phyloP scores from a whole-genome alignment of 2,329 filamentous ascomycete species.

The Pestalotiopsis sp. region DNA sequence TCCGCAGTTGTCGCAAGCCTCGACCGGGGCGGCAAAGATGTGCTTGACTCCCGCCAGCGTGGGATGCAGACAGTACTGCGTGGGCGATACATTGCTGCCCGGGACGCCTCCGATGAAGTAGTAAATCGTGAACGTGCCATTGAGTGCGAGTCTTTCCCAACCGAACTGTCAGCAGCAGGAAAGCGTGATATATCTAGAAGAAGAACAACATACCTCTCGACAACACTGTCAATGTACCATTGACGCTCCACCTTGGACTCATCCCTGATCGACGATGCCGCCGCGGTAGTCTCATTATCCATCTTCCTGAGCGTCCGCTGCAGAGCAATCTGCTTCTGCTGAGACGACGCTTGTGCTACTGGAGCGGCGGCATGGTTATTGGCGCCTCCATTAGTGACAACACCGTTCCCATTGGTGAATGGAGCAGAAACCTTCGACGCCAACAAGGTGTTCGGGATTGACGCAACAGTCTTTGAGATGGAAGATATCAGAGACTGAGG shows the following conservation, averaged over 20 bases:
- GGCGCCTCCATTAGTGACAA: too few species aligned
- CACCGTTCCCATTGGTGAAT: neutral
- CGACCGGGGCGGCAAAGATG: neutral
- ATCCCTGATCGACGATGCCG: neutral
- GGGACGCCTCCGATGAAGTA: conserved; percentile 11
- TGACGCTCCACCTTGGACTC: neutral
- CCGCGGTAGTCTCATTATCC: neutral
- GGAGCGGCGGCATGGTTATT: neutral
- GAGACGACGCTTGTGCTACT: neutral
- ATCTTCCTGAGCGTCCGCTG: conserved; percentile 4
- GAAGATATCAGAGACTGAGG: neutral
- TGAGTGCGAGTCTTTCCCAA: conserved; percentile 5
- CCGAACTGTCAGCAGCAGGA: neutral
- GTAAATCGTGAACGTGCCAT: conserved; percentile 7
- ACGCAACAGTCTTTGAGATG: neutral
- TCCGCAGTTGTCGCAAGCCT: neutral
- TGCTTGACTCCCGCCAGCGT: neutral
- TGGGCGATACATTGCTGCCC: neutral
- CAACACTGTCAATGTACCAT: neutral
- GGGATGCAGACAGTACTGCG: neutral
- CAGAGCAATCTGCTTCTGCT: conserved; percentile 1
- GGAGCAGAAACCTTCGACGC: neutral
- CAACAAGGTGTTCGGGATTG: neutral
- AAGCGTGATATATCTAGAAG: neutral
- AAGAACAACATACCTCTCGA: neutral